Base-by-base conservation (phyloP, 2,329 filamentous ascomycete species). In the Colletotrichum sp. region DNA sequence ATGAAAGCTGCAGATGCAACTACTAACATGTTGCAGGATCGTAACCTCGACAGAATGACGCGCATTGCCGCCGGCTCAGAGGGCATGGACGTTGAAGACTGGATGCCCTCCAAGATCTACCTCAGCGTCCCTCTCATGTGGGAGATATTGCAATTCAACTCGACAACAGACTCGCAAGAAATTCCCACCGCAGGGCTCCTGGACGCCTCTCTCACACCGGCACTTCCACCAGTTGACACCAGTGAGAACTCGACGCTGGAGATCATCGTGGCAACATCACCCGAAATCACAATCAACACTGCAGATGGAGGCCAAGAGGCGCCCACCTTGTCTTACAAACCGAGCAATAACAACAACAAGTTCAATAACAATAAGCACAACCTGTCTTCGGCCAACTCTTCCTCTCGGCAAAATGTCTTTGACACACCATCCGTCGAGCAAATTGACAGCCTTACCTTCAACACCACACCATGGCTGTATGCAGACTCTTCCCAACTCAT, bases 71-170 rank as follows among this genome's bases (percentile, higher is more conserved):
- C 87, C 5, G 88, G 88, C 4, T 85, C 87, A 0, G 87, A 89
- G 9, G 86, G 81, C 9, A 84, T 88, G 73, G 87, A 89, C 39
- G 84, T 85, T 16, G 87, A 89, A 72, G 87, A 89, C 77, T 89
- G 88, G 88, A 86, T 88, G 81, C 88, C 88, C 0, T 88, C 87
- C 26, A 87, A 87, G 64, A 89, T 90, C 63, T 87, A 89, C 77
- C 87, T 90, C 43, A 89, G 87, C 74, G 87, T 89, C 1, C 87
- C 87, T 2, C 78, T 90, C 6, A 89, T 90, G 88, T 90, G 88
- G 88, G 86, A 88, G 48, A 86, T 89, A 12, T 79, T 90, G 6
- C 87, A 89, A 70, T 86, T 89, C 78, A 88, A 86, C 78, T 88
- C 83, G 34, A 82, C 82, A 9, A 81, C 84, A 0, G 83, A 85